Evolutionary conservation across 345 rosid species (phyloP).

Genomic region (Toxicodendron radicans): DNA sequence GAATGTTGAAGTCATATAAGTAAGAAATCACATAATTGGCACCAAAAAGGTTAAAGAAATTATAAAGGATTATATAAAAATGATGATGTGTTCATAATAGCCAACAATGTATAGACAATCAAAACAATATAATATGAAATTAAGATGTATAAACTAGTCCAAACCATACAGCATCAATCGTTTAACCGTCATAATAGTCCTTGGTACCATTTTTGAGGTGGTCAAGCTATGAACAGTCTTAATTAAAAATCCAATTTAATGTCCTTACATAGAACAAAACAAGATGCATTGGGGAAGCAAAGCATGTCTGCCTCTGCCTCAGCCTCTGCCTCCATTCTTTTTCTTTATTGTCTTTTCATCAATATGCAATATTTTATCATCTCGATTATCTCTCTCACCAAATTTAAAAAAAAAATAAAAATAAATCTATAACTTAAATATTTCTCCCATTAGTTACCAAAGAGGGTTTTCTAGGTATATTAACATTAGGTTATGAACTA

Average conservation of each 20-base stretch:
- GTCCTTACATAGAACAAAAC: neutral
- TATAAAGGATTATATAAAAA: no score
- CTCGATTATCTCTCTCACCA: neutral
- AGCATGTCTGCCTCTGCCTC: constrained; percentile 9
- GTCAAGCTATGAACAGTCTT: neutral
- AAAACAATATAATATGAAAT: neutral
- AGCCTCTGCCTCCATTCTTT: neutral
- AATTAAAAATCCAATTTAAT: neutral
- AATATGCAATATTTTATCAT: neutral
- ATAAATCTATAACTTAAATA: neutral
- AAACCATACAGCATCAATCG: neutral
- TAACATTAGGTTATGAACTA: neutral
- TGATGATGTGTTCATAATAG: neutral
- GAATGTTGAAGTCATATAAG: no score
- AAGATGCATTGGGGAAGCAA: constrained; percentile 23
- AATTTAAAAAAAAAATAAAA: neutral
- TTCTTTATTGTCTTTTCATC: neutral
- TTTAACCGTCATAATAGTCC: neutral
- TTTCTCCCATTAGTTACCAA: neutral
- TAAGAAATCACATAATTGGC: no score
- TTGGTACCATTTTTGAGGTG: neutral
- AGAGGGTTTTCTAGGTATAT: neutral
- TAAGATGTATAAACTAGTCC: neutral
- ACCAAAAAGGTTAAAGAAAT: neutral
- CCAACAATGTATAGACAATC: neutral